Base-by-base conservation (phyloP, 2,329 filamentous ascomycete species). In the Aurifilum marmelostoma region DNA sequence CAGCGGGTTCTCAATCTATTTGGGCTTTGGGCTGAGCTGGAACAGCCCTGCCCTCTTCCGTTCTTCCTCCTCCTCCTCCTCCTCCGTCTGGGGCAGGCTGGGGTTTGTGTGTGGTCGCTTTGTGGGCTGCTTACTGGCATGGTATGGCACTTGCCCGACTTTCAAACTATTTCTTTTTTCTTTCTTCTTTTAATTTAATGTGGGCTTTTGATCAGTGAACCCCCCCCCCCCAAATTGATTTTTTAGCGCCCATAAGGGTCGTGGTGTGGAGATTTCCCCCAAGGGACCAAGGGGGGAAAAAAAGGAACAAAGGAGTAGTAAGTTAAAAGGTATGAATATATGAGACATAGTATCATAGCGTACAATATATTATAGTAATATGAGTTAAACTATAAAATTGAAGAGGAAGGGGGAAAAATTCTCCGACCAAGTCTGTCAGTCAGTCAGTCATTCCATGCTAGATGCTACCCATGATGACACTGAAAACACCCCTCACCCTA, bases 211-310 rank as follows among this genome's bases (percentile, higher is more conserved):
- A 47, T 7, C 18, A 47, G n/a, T 18, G 43, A 47, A 47, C 43
- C 18, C 43, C 43, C 43, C 18, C 43, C 43, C 43, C 1, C n/a
- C 52, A 14, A 18, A 2, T n/a, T n/a, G n/a, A n/a, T 2, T 5
- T 16, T 54, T 54, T 54, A 54, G 52, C 52, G 52, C 52, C 52
- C 52, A 29, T 29, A 27, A 18, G 52, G 52, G 52, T 54, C 24
- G 52, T 29, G 24, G 8, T 54, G 52, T 54, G 52, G 52, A 21
- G 52, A 54, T 29, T 6, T 54, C 9, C n/a, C 18, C 18, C 6
- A 3, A 47, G 43, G 43, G 43, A 2, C 37, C 37, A 39, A 47
- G 18, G 8, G 5, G 18, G 18, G 9, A n/a, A n/a, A 9, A 47
- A 47, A 47, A 47, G 8, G n/a, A n/a, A n/a, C n/a, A 8, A 7